Conservation (phyloP, 352 stramenopile genomes). For the Phytophthora tubulina region DNA sequence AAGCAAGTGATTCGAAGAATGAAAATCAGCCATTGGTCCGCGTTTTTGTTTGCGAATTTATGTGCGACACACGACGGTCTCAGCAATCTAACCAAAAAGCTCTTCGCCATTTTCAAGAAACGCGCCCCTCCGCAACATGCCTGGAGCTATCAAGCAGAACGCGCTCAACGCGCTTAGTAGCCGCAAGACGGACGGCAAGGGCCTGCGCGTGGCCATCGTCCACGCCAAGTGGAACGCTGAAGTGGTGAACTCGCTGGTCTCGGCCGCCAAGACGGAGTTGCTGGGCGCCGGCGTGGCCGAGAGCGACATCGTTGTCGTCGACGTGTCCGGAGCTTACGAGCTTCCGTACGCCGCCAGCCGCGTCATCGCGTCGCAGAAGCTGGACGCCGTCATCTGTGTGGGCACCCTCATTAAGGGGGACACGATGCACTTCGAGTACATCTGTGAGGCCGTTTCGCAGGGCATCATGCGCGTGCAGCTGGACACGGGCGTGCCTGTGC, state of each 20-base stretch:
- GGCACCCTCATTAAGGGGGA: slow-evolving; percentile 97
- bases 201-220: slow-evolving; percentile 85
- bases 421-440: slow-evolving; percentile 99
- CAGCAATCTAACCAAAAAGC: not conserved
- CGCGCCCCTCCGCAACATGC: slow-evolving; percentile 28
- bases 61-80: not conserved
- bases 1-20: not conserved
- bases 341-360: slow-evolving; percentile 95
- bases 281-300: slow-evolving; percentile 66
- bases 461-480: slow-evolving; percentile 98
- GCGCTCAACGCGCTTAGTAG: slow-evolving; percentile 73
- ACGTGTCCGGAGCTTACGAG: slow-evolving; percentile 97
- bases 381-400: slow-evolving; percentile 97
- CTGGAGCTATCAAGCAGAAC: slow-evolving; percentile 80
- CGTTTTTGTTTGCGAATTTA: not conserved
- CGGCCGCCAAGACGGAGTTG: slow-evolving; percentile 73
- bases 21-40: not conserved
- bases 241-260: slow-evolving; percentile 78
- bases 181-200: slow-evolving; percentile 81
- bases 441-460: slow-evolving; percentile 95
- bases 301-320: slow-evolving; percentile 71
- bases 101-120: not conserved
- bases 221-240: slow-evolving; percentile 90
- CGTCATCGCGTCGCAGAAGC: slow-evolving; percentile 91
- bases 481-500: slow-evolving; percentile 86